Conservation (phyloP, 2,329 filamentous ascomycete genomes). For the Rachicladosporium sp. region DNA sequence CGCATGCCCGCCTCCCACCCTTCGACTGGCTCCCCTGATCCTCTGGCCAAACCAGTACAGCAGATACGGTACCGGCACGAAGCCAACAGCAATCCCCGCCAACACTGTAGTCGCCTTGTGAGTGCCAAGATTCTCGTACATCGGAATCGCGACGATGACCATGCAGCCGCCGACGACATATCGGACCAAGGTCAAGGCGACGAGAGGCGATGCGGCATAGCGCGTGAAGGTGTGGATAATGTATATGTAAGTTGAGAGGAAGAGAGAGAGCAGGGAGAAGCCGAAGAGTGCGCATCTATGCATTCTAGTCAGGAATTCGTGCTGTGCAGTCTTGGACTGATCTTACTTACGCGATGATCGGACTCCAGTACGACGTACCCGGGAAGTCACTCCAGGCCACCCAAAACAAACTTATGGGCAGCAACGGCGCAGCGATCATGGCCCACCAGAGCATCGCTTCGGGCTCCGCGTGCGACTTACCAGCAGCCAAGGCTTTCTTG, state of each 20-base stretch:
- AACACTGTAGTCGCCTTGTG: slow-evolving; percentile 31
- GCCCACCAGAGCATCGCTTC: slow-evolving; percentile 34
- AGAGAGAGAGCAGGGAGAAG: slow-evolving; percentile 33
- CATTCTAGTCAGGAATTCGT: slow-evolving; percentile 31
- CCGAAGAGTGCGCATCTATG: slow-evolving; percentile 35
- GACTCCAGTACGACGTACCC: slow-evolving; percentile 1
- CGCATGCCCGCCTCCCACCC: too few relatives aligned
- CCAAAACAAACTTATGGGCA: slow-evolving; percentile 40
- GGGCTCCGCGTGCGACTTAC: slow-evolving; percentile 5
- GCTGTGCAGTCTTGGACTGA: not conserved
- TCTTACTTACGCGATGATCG: not conserved
- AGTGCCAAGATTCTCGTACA: slow-evolving; percentile 27
- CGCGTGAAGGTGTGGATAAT: slow-evolving; percentile 27
- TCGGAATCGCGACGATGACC: slow-evolving; percentile 27
- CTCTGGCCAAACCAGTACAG: slow-evolving; percentile 6
- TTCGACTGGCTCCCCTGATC: too few relatives aligned
- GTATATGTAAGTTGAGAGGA: slow-evolving; percentile 24
- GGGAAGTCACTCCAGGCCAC: slow-evolving; percentile 36
- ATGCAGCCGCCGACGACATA: slow-evolving; percentile 27
- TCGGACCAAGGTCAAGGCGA: slow-evolving; percentile 17
- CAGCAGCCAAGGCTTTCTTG: slow-evolving; percentile 10
- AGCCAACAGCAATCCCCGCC: slow-evolving; percentile 17
- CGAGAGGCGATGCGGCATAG: slow-evolving; percentile 29
- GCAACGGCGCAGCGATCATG: slow-evolving; percentile 29
- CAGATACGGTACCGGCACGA: slow-evolving; percentile 8